phyloP scores from a whole-genome alignment of 768 basidiomycete genomes.

The Psilocybe azurescens region DNA sequence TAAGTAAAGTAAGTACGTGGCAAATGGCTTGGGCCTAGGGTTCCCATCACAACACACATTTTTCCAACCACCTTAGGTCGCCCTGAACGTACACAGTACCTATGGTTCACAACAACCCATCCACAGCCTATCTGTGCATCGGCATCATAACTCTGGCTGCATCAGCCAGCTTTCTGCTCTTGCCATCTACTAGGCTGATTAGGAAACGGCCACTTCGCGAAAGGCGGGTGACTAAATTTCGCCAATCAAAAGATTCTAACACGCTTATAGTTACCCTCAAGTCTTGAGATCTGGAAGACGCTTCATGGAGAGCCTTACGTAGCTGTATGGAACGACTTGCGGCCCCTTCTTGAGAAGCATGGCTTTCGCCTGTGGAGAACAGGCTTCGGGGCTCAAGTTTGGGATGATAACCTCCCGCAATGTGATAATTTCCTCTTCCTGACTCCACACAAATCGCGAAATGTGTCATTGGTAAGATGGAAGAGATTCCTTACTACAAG shows the following conservation, averaged over 20 bases:
- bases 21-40: no score
- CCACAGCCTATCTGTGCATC: not conserved
- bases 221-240: no score
- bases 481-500: not conserved
- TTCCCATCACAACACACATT: no score
- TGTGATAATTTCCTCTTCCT: slow-evolving; percentile 1
- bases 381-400: not conserved
- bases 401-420: not conserved
- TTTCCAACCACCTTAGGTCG: no score
- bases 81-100: no score
- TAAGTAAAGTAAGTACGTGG: no score
- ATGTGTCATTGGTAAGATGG: not conserved
- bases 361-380: not conserved
- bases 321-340: not conserved
- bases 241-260: no score
- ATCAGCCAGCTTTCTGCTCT: no score
- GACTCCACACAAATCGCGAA: not conserved
- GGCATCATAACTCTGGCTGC: not conserved
- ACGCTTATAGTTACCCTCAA: not conserved
- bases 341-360: not conserved
- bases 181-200: no score
- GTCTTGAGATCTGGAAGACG: not conserved
- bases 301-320: not conserved
- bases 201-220: no score
- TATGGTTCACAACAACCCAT: no score